Evolutionary conservation across 768 basidiomycete genomes (phyloP).

Genomic region (Suillus sp.): DNA sequence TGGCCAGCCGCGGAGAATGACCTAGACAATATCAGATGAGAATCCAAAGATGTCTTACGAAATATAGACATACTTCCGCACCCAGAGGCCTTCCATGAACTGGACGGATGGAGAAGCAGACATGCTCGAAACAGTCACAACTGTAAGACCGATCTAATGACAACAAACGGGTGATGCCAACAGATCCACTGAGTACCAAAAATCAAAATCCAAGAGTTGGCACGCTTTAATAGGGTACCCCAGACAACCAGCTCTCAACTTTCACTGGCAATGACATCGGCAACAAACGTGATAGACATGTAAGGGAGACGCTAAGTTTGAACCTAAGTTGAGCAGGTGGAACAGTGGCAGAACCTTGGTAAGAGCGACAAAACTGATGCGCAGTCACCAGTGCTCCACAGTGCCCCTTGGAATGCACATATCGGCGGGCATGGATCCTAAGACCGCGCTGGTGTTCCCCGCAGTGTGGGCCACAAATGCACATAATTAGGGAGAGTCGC

Average conservation of each 20-base stretch:
- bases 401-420: background rate
- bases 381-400: background rate
- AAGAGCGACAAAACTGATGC: background rate
- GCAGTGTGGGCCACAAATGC: background rate
- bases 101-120: background rate
- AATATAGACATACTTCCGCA: conserved; percentile 11
- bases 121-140: conserved; percentile 2
- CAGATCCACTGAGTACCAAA: background rate
- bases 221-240: background rate
- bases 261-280: background rate
- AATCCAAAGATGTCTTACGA: background rate
- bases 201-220: background rate
- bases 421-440: background rate
- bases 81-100: conserved; percentile 10
- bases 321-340: background rate
- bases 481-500: background rate
- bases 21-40: conserved; percentile 10
- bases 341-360: background rate
- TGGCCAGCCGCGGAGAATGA: conserved; percentile 13
- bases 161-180: background rate
- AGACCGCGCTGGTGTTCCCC: background rate
- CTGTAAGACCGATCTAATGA: background rate
- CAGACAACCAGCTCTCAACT: background rate
- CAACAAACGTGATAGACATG: background rate
- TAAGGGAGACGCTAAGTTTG: background rate